phyloP scores from a whole-genome alignment of 768 basidiomycete species.

The Lactifluus hygrophoroides region DNA sequence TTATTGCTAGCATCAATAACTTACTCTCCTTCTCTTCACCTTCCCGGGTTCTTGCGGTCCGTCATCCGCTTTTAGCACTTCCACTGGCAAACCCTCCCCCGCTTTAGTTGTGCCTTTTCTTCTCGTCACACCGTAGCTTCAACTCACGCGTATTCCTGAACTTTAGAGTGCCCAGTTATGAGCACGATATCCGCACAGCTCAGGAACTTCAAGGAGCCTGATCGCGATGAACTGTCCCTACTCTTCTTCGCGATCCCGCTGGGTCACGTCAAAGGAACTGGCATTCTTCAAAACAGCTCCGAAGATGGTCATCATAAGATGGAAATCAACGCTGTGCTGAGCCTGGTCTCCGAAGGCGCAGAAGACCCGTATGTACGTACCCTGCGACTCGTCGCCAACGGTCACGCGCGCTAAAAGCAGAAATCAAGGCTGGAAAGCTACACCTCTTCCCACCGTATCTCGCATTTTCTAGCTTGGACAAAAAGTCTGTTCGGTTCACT shows the following conservation, averaged over 20 bases:
- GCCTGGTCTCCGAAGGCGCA: conserved; percentile 64
- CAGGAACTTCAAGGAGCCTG: conserved; percentile 86
- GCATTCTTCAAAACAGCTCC: conserved; percentile 21
- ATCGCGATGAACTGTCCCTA: conserved; percentile 75
- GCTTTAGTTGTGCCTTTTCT: background rate
- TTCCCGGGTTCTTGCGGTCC: background rate
- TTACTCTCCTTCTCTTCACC: background rate
- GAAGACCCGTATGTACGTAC: conserved; percentile 79
- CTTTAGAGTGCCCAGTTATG: conserved; percentile 34
- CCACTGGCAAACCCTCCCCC: background rate
- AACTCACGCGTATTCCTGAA: too few relatives aligned
- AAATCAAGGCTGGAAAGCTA: conserved; percentile 74
- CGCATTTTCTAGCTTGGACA: conserved; percentile 83
- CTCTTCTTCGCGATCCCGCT: conserved; percentile 83
- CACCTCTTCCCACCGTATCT: conserved; percentile 85
- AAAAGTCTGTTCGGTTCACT: conserved; percentile 86
- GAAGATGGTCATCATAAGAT: conserved; percentile 51
- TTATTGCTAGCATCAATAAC: background rate
- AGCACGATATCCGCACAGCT: conserved; percentile 81
- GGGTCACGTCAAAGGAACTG: conserved; percentile 17
- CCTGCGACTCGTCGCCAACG: background rate
- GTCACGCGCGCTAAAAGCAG: background rate
- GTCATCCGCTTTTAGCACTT: too few relatives aligned
- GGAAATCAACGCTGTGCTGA: conserved; percentile 86
- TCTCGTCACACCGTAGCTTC: background rate